phyloP scores from a whole-genome alignment of 345 rosid genomes.

The Salix viminalis region DNA sequence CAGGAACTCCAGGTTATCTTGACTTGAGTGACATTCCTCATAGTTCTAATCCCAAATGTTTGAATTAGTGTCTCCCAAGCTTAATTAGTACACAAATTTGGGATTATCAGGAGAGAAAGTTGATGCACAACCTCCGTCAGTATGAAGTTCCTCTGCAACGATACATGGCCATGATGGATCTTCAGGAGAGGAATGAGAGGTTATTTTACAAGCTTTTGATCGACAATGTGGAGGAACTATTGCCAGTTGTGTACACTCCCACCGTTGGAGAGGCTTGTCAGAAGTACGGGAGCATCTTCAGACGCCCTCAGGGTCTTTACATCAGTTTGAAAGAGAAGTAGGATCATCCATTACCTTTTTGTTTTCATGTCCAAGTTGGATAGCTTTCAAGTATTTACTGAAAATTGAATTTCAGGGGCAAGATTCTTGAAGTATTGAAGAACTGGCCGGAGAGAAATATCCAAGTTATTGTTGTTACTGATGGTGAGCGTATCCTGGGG shows the following conservation, averaged over 20 bases:
- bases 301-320: constrained; percentile 90
- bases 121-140: constrained; percentile 78
- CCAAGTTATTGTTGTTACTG: constrained; percentile 96
- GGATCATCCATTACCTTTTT: constrained; percentile 4
- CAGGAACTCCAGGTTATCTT: constrained; percentile 76
- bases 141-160: constrained; percentile 82
- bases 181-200: constrained; percentile 95
- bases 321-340: constrained; percentile 95
- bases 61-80: background rate
- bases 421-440: constrained; percentile 81
- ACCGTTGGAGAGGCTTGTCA: constrained; percentile 99
- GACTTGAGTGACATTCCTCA: background rate
- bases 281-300: constrained; percentile 89
- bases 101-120: constrained; percentile 51
- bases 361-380: background rate
- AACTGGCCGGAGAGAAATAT: constrained; percentile 91
- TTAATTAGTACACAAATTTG: background rate
- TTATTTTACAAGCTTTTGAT: constrained; percentile 88
- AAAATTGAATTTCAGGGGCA: constrained; percentile 49
- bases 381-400: constrained; percentile 15
- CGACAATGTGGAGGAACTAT: constrained; percentile 86
- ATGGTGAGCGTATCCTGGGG: constrained; percentile 92
- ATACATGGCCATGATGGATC: constrained; percentile 93
- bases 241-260: constrained; percentile 92
- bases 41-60: background rate